Base-by-base conservation (phyloP, 176 grass and related monocot genomes). In the Bonia amplexicaulis region DNA sequence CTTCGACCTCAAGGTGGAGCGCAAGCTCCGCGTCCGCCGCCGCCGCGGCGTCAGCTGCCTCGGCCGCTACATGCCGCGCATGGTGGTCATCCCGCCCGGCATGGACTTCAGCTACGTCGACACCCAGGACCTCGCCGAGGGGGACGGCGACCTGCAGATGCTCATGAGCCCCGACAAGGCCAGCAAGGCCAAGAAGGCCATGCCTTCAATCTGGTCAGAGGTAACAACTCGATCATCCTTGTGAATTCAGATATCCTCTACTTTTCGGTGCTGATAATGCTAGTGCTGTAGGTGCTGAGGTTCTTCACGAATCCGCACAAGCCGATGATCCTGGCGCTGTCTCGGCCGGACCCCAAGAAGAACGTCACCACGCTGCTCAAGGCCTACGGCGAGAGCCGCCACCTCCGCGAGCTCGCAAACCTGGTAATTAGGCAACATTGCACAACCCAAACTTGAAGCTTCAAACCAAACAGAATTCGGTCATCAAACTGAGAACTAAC, bases 101-200 rank as follows among this genome's bases (percentile, higher is more conserved):
- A 98, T 98, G 96, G 96, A 98, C 80, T 95, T 98, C 81, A 98
- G 96, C 91, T 90, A 95, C 31, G 96, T 95, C 29, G 92, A 92
- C 33, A 69, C 89, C 1, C 80, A 92, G 33, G 93, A 98, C 17
- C 78, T 66, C 0, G 77, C 75, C 13, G 95, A 87, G 1, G 92
- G 88, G 2, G 95, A 88, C 7, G 88, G 85, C 6, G 96, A 98
- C 29, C 88, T 95, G 3, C 83, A 87, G 68, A 74, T 85, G 71
- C 70, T 98, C 37, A 87, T 98, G 0, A 42, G n/a, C 37, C 83
- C 87, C 0, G 87, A 70, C n/a, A 85, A 85, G 15, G 65, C 85
- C 52, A 94, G 64, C n/a, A 85, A 85, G 9, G 65, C 87, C 69
- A 94, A 89, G 77, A 95, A 90, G 85, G 82, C 94, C 6, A 31